Percentiles rank a stretch among this genome's conserved stretches.
These are phyloP conservation scores for Calocybe gangraenosa DNA, from an alignment of 768 basidiomycete genomes.

Conservation along the genomic window DNA sequence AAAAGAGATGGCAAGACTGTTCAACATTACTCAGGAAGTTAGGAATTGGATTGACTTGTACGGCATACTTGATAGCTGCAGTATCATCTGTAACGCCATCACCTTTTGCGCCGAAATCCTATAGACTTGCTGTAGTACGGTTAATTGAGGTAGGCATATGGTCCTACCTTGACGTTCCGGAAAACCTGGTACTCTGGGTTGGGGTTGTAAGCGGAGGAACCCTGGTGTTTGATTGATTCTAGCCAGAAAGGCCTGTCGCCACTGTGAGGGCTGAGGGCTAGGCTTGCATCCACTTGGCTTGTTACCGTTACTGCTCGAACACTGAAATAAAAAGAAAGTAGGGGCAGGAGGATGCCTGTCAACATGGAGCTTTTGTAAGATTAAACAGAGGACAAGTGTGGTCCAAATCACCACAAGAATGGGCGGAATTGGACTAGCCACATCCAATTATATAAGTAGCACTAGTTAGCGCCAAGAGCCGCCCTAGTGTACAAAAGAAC, in stretches of 20 bases:
- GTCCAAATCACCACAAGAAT: too few relatives aligned
- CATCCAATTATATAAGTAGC: too few relatives aligned
- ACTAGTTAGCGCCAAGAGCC: too few relatives aligned
- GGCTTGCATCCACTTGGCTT: not conserved
- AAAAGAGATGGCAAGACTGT: conserved; percentile 59
- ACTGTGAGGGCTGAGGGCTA: not conserved
- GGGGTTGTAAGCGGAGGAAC: conserved; percentile 61
- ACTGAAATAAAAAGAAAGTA: not conserved
- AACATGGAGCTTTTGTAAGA: conserved; percentile 1
- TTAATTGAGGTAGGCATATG: conserved; percentile 4
- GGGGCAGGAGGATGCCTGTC: conserved; percentile 11
- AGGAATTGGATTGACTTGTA: conserved; percentile 2
- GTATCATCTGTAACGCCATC: conserved; percentile 76
- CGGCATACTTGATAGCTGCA: conserved; percentile 64
- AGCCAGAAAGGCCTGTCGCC: conserved; percentile 61
- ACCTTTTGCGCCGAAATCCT: conserved; percentile 39
- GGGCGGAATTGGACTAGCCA: too few relatives aligned
- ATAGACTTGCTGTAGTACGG: not conserved
- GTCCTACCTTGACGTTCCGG: conserved; percentile 63
- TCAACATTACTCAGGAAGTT: not conserved
- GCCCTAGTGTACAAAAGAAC: too few relatives aligned
- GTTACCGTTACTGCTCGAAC: not conserved
- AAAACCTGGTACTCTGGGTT: conserved; percentile 65
- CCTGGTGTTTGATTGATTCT: conserved; percentile 68
- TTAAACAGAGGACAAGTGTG: too few relatives aligned